Evolutionary conservation across 208 protist species (phyloP).

Genomic region (Porcisia hertigi): DNA sequence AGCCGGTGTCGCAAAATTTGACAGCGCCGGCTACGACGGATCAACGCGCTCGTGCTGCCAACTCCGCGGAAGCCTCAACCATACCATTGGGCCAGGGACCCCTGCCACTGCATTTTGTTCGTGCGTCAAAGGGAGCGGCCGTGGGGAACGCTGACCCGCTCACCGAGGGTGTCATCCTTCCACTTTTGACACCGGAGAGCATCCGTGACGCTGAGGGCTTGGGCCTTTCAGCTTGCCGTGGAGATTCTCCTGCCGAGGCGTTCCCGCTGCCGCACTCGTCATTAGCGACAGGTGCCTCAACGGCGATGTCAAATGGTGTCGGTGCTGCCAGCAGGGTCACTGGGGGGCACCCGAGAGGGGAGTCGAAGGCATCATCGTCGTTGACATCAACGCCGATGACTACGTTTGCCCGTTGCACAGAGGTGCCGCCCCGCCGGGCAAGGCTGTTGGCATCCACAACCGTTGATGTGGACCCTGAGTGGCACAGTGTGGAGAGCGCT

Average conservation of each 20-base stretch:
- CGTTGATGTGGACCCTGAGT: conserved; percentile 41
- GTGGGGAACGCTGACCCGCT: not conserved
- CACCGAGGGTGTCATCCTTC: conserved; percentile 9
- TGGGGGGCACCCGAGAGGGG: not conserved
- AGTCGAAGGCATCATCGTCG: not conserved
- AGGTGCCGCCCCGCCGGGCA: not conserved
- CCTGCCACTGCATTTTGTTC: not conserved
- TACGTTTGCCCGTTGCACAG: conserved; percentile 3
- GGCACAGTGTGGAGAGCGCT: conserved; percentile 39
- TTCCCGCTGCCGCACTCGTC: not conserved
- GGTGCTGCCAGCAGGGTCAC: not conserved
- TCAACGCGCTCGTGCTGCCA: not conserved
- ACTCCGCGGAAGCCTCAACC: not conserved
- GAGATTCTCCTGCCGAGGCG: not conserved
- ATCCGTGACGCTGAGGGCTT: not conserved
- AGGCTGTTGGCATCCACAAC: not conserved
- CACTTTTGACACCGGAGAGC: conserved; percentile 22
- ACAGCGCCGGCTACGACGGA: not conserved
- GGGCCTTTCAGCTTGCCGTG: not conserved
- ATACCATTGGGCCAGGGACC: not conserved
- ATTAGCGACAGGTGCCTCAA: not conserved
- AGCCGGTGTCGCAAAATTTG: not conserved
- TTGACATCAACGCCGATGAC: conserved; percentile 9
- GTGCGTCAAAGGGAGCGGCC: not conserved
- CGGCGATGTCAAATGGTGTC: not conserved